Conservation (phyloP, 164 flowering plant genomes). For the Santalum album region DNA sequence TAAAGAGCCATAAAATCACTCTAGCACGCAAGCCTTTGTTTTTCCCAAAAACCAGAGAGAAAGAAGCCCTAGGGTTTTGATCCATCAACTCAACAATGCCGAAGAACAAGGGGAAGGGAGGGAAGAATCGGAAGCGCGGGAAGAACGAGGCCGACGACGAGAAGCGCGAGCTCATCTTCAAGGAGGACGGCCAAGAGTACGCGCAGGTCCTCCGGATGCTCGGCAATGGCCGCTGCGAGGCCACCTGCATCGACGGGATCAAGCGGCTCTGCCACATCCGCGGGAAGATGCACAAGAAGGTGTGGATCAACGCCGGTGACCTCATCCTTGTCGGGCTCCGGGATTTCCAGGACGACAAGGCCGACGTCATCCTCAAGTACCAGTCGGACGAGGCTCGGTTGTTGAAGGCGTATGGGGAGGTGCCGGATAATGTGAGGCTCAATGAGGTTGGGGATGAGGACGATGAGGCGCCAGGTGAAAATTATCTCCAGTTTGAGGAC, state of each 20-base stretch:
- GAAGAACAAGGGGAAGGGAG: constrained; percentile 9
- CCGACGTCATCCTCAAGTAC: constrained; percentile 53
- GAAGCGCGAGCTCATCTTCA: constrained; percentile 6
- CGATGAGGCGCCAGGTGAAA: constrained; percentile 28
- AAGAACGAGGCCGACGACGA: constrained; percentile 8
- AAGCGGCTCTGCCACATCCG: constrained; percentile 41
- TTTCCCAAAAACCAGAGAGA: too few species aligned
- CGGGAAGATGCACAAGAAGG: constrained; percentile 47
- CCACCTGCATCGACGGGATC: constrained; percentile 14
- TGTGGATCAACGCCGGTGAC: constrained; percentile 40
- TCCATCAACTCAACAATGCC: too few species aligned
- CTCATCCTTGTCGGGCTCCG: constrained; percentile 39
- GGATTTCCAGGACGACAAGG: constrained; percentile 49
- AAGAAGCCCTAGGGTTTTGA: too few species aligned
- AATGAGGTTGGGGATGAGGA: constrained; percentile 37
- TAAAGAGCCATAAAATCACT: too few species aligned
- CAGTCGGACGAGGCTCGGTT: constrained; percentile 52
- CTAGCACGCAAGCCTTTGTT: too few species aligned
- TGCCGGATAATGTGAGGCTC: constrained; percentile 39
- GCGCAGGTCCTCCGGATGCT: constrained; percentile 7
- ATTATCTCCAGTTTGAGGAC: constrained; percentile 41
- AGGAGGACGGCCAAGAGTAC: constrained; percentile 7
- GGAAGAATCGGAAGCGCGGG: constrained; percentile 5
- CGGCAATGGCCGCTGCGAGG: constrained; percentile 6
- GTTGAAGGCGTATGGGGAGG: constrained; percentile 43